Evolutionary conservation across 257 asterid genomes (phyloP).

Genomic region (Ophiorrhiza pumila): DNA sequence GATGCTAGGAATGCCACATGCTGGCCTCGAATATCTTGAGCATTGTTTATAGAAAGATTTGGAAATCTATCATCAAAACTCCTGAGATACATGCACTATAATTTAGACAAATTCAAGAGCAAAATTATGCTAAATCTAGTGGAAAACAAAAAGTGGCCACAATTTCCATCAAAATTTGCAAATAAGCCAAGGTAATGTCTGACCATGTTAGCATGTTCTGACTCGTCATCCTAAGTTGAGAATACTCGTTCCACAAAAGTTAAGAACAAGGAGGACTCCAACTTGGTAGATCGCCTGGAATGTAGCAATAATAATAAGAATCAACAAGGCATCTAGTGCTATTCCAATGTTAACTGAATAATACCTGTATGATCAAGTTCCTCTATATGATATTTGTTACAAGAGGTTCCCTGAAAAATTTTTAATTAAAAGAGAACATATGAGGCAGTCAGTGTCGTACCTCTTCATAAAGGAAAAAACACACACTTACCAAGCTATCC

Average conservation of each 20-base stretch:
- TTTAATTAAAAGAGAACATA: conserved; percentile 14
- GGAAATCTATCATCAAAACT: too few species aligned
- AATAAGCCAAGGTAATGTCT: too few species aligned
- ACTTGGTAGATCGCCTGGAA: conserved; percentile 80
- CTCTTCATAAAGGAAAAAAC: neutral
- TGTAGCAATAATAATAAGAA: neutral
- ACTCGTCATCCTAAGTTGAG: conserved; percentile 47
- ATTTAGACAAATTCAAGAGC: too few species aligned
- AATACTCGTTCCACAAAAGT: conserved; percentile 58
- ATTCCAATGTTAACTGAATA: conserved; percentile 2
- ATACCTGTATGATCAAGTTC: conserved; percentile 80
- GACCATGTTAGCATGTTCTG: conserved; percentile 58
- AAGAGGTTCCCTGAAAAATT: conserved; percentile 70
- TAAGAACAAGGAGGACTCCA: conserved; percentile 61
- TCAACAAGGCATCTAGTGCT: neutral
- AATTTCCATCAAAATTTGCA: too few species aligned
- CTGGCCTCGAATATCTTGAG: too few species aligned
- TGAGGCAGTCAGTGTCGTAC: neutral
- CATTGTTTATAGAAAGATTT: too few species aligned
- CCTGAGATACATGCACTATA: too few species aligned
- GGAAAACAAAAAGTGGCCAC: too few species aligned
- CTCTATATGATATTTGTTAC: conserved; percentile 98
- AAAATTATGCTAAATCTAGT: too few species aligned
- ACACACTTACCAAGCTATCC: neutral
- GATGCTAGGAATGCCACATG: too few species aligned